Conservation (phyloP, 331 rosid genomes). For the Arachis monticola region DNA sequence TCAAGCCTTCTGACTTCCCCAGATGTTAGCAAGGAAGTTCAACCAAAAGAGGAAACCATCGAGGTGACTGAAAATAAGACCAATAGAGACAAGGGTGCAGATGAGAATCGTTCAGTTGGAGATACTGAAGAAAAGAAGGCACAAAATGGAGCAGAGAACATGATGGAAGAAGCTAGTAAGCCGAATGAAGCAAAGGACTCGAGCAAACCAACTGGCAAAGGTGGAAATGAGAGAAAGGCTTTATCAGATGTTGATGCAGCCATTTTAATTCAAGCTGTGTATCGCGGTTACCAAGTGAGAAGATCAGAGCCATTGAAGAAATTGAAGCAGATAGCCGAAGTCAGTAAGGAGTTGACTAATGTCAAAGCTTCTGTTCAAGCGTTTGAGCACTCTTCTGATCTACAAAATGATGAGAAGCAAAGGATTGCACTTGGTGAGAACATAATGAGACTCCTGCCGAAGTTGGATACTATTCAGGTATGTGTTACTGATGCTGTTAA, state of each 20-base stretch:
- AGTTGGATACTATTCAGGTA: slow-evolving; percentile 86
- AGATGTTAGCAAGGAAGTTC: slow-evolving; percentile 11
- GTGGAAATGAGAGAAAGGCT: slow-evolving; percentile 13
- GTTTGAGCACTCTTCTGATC: slow-evolving; percentile 46
- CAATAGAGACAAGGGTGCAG: slow-evolving; percentile 28
- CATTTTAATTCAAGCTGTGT: slow-evolving; percentile 67
- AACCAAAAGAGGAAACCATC: slow-evolving; percentile 38
- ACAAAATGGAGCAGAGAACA: slow-evolving; percentile 21
- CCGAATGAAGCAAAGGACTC: not conserved
- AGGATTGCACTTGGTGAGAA: slow-evolving; percentile 63
- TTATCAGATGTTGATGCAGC: slow-evolving; percentile 67
- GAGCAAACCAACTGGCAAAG: slow-evolving; percentile 8
- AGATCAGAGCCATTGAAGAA: slow-evolving; percentile 77
- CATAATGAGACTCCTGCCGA: slow-evolving; percentile 77
- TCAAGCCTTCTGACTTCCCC: not conserved
- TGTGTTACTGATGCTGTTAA: not conserved
- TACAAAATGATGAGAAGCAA: slow-evolving; percentile 53
- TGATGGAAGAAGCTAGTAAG: slow-evolving; percentile 20
- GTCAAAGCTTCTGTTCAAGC: slow-evolving; percentile 48
- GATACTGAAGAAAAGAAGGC: slow-evolving; percentile 23
- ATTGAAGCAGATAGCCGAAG: slow-evolving; percentile 66
- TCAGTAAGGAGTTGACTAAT: slow-evolving; percentile 48
- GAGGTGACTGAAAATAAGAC: slow-evolving; percentile 34
- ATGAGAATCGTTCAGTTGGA: slow-evolving; percentile 21
- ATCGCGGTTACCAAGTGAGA: slow-evolving; percentile 65